Percentiles rank a stretch among this genome's conserved stretches.
phyloP scores from a whole-genome alignment of 2,329 filamentous ascomycete genomes.

The Exophiala mesophila region DNA sequence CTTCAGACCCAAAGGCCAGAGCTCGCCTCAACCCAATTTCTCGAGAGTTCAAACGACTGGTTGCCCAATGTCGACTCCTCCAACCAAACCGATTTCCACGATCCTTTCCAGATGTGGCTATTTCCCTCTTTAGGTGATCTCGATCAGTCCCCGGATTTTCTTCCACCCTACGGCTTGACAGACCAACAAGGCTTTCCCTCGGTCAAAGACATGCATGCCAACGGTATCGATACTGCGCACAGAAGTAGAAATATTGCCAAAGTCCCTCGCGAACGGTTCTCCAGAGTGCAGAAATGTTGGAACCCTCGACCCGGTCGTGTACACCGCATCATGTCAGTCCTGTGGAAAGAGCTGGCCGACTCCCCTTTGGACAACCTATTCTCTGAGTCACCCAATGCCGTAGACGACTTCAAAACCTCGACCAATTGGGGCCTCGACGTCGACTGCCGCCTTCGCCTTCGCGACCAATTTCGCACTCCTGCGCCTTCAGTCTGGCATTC shows the following conservation, averaged over 20 bases:
- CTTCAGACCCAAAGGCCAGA: constrained; percentile 19
- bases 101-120: constrained; percentile 25
- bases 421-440: constrained; percentile 36
- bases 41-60: constrained; percentile 17
- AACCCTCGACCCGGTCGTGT: constrained; percentile 35
- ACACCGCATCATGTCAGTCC: constrained; percentile 37
- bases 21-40: constrained; percentile 15
- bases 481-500: constrained; percentile 20
- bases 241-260: constrained; percentile 22
- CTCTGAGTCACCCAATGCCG: constrained; percentile 23
- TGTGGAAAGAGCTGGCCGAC: constrained; percentile 38
- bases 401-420: constrained; percentile 18
- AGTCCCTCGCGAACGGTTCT: constrained; percentile 40
- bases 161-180: constrained; percentile 16
- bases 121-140: constrained; percentile 22
- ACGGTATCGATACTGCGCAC: constrained; percentile 8
- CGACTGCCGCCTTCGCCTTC: constrained; percentile 38
- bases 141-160: constrained; percentile 21
- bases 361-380: constrained; percentile 39
- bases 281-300: constrained; percentile 41
- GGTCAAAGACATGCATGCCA: constrained; percentile 12
- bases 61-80: constrained; percentile 15
- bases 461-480: constrained; percentile 33
- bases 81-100: constrained; percentile 18
- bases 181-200: constrained; percentile 9